phyloP scores from a whole-genome alignment of 2,329 filamentous ascomycete species.

The Scedosporium dehoogii region DNA sequence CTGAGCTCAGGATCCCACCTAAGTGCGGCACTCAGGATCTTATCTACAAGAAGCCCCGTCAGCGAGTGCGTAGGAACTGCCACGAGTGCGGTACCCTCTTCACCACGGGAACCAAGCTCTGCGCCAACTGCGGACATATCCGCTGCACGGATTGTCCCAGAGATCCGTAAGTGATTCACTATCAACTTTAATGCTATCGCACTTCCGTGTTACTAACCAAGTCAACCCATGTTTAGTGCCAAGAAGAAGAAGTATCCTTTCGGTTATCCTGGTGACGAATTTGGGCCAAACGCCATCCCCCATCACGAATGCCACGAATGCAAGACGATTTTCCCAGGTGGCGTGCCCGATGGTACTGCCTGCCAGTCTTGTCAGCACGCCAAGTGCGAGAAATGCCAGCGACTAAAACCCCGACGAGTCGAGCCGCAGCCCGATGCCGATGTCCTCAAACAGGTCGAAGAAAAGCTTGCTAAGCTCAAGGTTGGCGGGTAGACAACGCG shows the following conservation, averaged over 20 bases:
- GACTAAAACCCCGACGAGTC: conserved; percentile 48
- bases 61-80: conserved; percentile 66
- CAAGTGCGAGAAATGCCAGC: conserved; percentile 49
- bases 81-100: conserved; percentile 64
- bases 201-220: conserved; percentile 5
- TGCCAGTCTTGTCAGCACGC: conserved; percentile 53
- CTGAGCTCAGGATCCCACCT: conserved; percentile 52
- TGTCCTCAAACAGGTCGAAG: conserved; percentile 46
- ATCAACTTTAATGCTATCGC: neutral
- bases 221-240: conserved; percentile 29
- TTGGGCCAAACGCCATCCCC: conserved; percentile 39
- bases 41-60: conserved; percentile 59
- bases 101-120: conserved; percentile 47
- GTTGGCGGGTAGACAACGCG: conserved; percentile 12
- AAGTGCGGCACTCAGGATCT: conserved; percentile 60
- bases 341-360: conserved; percentile 37
- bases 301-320: conserved; percentile 55
- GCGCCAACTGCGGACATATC: conserved; percentile 58
- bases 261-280: conserved; percentile 59
- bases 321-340: conserved; percentile 42
- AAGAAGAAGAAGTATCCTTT: conserved; percentile 61
- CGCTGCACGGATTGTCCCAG: conserved; percentile 75
- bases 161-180: conserved; percentile 53
- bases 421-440: conserved; percentile 54
- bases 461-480: conserved; percentile 37